These are phyloP conservation scores for Alternaria gaisen DNA, from an alignment of 2,329 filamentous ascomycete species.

Conservation along the genomic window DNA sequence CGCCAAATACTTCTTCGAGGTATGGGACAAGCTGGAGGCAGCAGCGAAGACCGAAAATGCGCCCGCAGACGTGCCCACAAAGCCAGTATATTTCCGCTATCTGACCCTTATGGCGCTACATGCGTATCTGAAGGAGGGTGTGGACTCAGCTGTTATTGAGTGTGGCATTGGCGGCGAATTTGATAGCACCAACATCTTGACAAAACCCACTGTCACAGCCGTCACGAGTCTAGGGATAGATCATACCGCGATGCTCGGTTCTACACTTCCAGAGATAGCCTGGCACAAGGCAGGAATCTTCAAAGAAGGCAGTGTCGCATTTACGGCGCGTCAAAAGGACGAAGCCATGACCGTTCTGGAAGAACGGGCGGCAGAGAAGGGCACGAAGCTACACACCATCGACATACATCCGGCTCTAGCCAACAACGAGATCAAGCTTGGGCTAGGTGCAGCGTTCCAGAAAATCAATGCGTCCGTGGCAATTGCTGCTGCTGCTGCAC, in stretches of 20 bases:
- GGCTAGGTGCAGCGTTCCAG: conserved; percentile 69
- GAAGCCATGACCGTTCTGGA: conserved; percentile 64
- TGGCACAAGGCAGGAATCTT: conserved; percentile 95
- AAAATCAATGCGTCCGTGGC: conserved; percentile 70
- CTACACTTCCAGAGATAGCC: conserved; percentile 80
- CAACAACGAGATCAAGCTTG: conserved; percentile 60
- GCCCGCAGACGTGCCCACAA: conserved; percentile 64
- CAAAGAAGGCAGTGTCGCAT: conserved; percentile 71
- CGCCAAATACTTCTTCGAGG: conserved; percentile 80
- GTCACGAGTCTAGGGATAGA: conserved; percentile 87
- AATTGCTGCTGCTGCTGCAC: conserved; percentile 66
- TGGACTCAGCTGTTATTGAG: conserved; percentile 84
- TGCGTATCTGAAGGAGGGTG: conserved; percentile 77
- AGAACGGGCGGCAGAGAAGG: conserved; percentile 63
- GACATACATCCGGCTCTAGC: conserved; percentile 58
- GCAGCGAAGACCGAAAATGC: conserved; percentile 61
- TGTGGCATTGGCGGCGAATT: conserved; percentile 95
- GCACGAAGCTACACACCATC: conserved; percentile 58
- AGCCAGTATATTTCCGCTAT: conserved; percentile 93
- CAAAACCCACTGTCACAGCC: conserved; percentile 73
- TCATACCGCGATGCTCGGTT: conserved; percentile 81
- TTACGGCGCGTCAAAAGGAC: conserved; percentile 67
- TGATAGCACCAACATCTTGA: conserved; percentile 88
- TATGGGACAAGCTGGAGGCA: conserved; percentile 75
- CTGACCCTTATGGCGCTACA: conserved; percentile 89